Evolutionary conservation across 2,329 filamentous ascomycete genomes (phyloP).

Genomic region (Chaetomiaceae sp.): DNA sequence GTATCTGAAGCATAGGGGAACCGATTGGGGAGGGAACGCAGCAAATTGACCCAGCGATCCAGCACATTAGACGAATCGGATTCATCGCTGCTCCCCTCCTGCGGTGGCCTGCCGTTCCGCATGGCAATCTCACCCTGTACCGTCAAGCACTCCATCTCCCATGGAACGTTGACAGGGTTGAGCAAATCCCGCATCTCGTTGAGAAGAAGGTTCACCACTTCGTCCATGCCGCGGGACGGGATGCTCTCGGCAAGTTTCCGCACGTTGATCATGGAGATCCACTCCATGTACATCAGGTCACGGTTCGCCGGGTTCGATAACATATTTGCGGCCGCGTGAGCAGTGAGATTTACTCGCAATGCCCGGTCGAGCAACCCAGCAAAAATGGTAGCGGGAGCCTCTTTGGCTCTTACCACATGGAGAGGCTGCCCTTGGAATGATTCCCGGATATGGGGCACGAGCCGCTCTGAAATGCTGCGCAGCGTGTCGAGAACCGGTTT

Average conservation of each 20-base stretch:
- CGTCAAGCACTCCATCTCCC: conserved; percentile 59
- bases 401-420: conserved; percentile 82
- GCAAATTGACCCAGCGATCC: conserved; percentile 72
- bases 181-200: conserved; percentile 66
- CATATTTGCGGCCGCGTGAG: conserved; percentile 90
- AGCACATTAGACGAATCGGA: conserved; percentile 60
- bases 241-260: conserved; percentile 62
- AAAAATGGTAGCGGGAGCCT: conserved; percentile 85
- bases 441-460: conserved; percentile 76
- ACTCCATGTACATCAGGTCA: conserved; percentile 93
- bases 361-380: conserved; percentile 80
- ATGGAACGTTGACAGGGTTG: conserved; percentile 61
- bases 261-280: conserved; percentile 63
- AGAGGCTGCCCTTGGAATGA: conserved; percentile 80
- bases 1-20: conserved; percentile 71
- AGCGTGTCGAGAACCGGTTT: conserved; percentile 83
- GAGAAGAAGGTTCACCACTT: conserved; percentile 58
- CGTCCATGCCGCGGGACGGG: conserved; percentile 61
- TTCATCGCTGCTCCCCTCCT: conserved; percentile 35
- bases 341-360: conserved; percentile 85
- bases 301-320: conserved; percentile 83
- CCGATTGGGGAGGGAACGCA: conserved; percentile 61
- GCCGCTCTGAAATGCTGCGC: conserved; percentile 74
- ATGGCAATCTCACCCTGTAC: conserved; percentile 55
- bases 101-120: conserved; percentile 43